These are phyloP conservation scores for Coniochaeta prunicola DNA, from an alignment of 2,329 filamentous ascomycete species.

Conservation along the genomic window DNA sequence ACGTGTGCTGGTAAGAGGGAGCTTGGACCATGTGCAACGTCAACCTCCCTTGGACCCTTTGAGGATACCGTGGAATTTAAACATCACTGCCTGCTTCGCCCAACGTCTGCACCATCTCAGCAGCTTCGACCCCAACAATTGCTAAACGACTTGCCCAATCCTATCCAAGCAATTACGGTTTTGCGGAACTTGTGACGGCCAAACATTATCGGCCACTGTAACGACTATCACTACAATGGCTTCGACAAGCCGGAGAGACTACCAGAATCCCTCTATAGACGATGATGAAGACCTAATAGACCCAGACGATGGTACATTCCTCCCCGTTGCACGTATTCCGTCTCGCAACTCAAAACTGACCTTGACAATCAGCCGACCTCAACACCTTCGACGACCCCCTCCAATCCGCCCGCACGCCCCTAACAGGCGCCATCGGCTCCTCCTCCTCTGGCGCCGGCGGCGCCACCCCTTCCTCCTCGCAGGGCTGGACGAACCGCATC, in stretches of 20 bases:
- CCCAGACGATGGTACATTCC: constrained; percentile 61
- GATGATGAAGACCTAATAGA: constrained; percentile 72
- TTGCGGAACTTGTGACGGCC: too few relatives aligned
- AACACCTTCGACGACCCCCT: constrained; percentile 91
- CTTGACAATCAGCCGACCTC: constrained; percentile 56
- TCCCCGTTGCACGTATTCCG: not conserved
- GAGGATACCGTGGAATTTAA: constrained; percentile 13
- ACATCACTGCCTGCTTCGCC: not conserved
- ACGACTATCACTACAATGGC: constrained; percentile 29
- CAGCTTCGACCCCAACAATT: not conserved
- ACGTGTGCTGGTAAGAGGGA: constrained; percentile 3
- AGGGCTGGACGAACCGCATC: constrained; percentile 63
- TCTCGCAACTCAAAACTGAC: not conserved
- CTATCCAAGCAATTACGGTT: too few relatives aligned
- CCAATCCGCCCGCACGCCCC: constrained; percentile 64
- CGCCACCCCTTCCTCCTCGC: constrained; percentile 1
- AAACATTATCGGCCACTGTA: too few relatives aligned
- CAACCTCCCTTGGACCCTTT: constrained; percentile 6
- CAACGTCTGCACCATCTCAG: not conserved
- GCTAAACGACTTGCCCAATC: too few relatives aligned
- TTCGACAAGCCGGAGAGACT: constrained; percentile 40
- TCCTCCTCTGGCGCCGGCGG: constrained; percentile 31
- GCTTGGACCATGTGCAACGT: constrained; percentile 15
- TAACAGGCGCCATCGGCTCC: constrained; percentile 76
- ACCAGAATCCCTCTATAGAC: constrained; percentile 49